Evolutionary conservation across 2,329 filamentous ascomycete species (phyloP).

Genomic region (Talaromyces islandicus): DNA sequence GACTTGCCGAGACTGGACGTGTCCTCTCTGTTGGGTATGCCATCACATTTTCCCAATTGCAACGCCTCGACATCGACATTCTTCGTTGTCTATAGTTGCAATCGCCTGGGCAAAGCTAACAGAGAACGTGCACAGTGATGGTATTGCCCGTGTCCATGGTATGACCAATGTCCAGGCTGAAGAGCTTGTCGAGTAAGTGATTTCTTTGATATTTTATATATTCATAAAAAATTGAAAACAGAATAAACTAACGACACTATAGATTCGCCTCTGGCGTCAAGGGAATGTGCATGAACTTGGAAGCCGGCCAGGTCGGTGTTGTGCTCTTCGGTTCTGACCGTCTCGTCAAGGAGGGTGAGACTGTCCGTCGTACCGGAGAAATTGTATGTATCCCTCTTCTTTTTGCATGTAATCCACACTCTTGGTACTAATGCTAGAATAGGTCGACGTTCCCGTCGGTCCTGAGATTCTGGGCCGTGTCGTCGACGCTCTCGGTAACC

Average conservation of each 20-base stretch:
- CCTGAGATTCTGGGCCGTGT: constrained; percentile 93
- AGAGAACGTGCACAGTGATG: constrained; percentile 64
- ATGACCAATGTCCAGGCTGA: constrained; percentile 99
- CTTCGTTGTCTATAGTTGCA: not conserved
- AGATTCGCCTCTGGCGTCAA: constrained; percentile 99
- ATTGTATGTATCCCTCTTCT: constrained; percentile 64
- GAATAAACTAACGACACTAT: constrained; percentile 15
- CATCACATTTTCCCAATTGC: constrained; percentile 9
- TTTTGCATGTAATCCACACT: not conserved
- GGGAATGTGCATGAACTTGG: constrained; percentile 99
- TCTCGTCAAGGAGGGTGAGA: constrained; percentile 99
- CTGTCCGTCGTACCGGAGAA: constrained; percentile 98
- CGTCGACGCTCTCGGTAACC: constrained; percentile 96
- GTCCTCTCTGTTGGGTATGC: constrained; percentile 98
- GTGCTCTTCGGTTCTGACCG: constrained; percentile 99
- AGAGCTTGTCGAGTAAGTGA: constrained; percentile 96
- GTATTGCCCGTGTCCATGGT: constrained; percentile 99
- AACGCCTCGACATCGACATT: not conserved
- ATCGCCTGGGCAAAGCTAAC: not conserved
- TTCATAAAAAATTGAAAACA: constrained; percentile 5
- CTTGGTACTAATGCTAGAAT: constrained; percentile 5
- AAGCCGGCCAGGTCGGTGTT: constrained; percentile 99
- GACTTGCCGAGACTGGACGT: constrained; percentile 96
- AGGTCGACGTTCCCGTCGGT: constrained; percentile 97
- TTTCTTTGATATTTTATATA: constrained; percentile 13